Percentiles rank a stretch among this genome's conserved stretches.
These are phyloP conservation scores for Fusarium solani-melongenae DNA, from an alignment of 2,329 filamentous ascomycete genomes.

Conservation along the genomic window DNA sequence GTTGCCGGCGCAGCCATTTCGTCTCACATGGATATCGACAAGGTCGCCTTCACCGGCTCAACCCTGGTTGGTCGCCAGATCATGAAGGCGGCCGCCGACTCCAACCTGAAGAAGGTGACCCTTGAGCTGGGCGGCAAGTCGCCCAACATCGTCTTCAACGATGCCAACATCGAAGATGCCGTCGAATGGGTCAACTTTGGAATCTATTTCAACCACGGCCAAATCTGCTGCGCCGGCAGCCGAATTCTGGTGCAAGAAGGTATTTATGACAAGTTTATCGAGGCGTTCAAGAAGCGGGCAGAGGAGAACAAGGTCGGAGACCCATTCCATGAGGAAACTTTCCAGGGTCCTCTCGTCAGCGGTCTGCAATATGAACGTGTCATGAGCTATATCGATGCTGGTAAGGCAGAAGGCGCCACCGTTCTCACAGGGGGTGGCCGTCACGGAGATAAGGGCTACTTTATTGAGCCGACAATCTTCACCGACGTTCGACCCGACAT, in stretches of 20 bases:
- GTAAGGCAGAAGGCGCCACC: constrained; percentile 68
- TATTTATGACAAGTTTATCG: constrained; percentile 89
- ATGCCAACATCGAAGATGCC: constrained; percentile 80
- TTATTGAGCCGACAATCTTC: constrained; percentile 93
- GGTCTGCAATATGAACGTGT: constrained; percentile 89
- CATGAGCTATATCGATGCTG: constrained; percentile 81
- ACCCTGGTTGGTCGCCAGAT: constrained; percentile 78
- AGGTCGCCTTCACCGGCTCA: constrained; percentile 85
- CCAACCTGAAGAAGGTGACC: constrained; percentile 86
- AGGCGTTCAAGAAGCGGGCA: constrained; percentile 82
- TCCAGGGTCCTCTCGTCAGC: constrained; percentile 90
- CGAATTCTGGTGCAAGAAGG: constrained; percentile 87
- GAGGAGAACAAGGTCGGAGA: constrained; percentile 82
- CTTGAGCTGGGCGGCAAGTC: constrained; percentile 85
- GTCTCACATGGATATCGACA: constrained; percentile 83
- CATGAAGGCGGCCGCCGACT: constrained; percentile 82
- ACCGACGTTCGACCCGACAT: constrained; percentile 82
- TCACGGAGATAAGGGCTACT: constrained; percentile 83
- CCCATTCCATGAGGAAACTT: constrained; percentile 81
- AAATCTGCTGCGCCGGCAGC: constrained; percentile 79
- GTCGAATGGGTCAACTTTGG: constrained; percentile 82
- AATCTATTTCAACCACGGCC: constrained; percentile 74
- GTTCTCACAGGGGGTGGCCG: constrained; percentile 65
- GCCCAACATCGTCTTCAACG: constrained; percentile 83
- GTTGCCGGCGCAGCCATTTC: constrained; percentile 81